These are phyloP conservation scores for Leishmania braziliensis DNA, from an alignment of 208 protist genomes.

Conservation along the genomic window DNA sequence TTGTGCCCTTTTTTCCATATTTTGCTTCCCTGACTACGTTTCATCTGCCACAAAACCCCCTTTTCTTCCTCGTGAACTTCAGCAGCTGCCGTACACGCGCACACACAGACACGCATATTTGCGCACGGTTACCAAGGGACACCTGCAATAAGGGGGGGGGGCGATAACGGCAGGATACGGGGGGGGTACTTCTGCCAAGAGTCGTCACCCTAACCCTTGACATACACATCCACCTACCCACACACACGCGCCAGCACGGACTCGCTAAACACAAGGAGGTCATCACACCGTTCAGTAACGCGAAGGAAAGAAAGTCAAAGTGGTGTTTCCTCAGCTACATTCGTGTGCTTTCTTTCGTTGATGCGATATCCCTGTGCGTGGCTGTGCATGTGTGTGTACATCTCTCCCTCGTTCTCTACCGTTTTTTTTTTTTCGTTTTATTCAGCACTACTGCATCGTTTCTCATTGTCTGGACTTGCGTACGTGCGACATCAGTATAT, in stretches of 20 bases:
- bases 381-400: neutral
- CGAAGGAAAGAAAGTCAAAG: neutral
- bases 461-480: neutral
- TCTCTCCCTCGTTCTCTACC: neutral
- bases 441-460: neutral
- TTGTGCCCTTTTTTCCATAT: neutral
- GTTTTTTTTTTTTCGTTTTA: constrained; percentile 6
- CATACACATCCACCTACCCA: neutral
- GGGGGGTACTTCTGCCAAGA: no score
- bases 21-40: neutral
- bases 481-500: neutral
- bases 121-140: no score
- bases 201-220: no score
- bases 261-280: neutral
- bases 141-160: no score
- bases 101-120: no score
- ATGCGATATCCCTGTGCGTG: neutral
- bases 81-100: neutral
- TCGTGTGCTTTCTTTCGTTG: neutral
- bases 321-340: neutral
- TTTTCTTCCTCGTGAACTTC: neutral
- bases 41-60: neutral
- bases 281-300: neutral
- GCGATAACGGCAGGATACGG: no score
- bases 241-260: neutral